A percentile compares a stretch with the other conserved stretches of the same genome.
These are phyloP conservation scores for Osmanthus fragrans DNA, from an alignment of 257 asterid species.

Conservation along the genomic window DNA sequence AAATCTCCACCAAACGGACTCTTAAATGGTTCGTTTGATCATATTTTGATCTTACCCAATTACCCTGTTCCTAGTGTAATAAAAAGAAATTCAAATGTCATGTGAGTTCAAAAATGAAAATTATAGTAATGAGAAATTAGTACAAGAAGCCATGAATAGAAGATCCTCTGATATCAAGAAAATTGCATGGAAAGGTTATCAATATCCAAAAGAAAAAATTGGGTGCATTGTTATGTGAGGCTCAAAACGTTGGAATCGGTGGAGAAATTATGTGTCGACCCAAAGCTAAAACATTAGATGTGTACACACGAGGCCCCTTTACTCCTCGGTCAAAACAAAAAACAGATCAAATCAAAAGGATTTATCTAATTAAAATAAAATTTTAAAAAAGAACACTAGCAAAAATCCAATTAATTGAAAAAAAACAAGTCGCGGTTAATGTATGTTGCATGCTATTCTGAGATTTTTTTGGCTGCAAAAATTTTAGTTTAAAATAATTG, in stretches of 20 bases:
- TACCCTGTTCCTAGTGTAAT: neutral
- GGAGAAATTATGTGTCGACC: neutral
- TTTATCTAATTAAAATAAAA: neutral
- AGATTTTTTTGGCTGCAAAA: too few relatives aligned
- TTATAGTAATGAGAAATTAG: neutral
- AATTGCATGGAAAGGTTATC: neutral
- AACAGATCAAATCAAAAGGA: neutral
- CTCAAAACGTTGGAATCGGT: neutral
- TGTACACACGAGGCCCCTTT: neutral
- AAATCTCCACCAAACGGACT: too few relatives aligned
- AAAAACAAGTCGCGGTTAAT: neutral
- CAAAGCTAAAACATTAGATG: neutral
- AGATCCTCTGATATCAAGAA: too few relatives aligned
- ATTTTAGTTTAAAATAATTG: neutral
- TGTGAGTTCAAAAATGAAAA: neutral
- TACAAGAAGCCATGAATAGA: neutral
- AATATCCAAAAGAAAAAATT: neutral
- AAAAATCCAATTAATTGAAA: neutral
- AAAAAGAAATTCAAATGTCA: neutral
- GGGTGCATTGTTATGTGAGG: neutral
- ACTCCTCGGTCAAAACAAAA: neutral
- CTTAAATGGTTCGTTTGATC: neutral
- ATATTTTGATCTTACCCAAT: neutral
- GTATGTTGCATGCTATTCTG: too few relatives aligned
- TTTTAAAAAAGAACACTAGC: neutral